Evolutionary conservation across 495 filamentous ascomycete genomes (phyloP).

Genomic region (Talaromyces wortmannii): DNA sequence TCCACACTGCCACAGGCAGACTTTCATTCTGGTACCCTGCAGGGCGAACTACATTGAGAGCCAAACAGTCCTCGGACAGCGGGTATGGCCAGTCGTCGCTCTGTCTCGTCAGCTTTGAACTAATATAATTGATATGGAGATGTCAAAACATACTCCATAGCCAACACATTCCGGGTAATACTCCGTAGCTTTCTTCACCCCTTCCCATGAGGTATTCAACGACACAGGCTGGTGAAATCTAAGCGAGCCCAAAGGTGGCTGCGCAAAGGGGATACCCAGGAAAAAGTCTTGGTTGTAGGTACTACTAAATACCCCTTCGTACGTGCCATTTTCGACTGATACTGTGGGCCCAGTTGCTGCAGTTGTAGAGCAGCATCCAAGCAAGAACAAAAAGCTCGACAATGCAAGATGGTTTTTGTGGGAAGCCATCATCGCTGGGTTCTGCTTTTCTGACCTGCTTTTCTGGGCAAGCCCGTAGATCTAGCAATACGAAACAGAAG

Average conservation of each 20-base stretch:
- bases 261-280: constrained; percentile 49
- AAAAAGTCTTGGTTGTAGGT: constrained; percentile 45
- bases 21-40: constrained; percentile 22
- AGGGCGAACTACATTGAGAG: constrained; percentile 46
- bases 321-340: constrained; percentile 32
- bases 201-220: constrained; percentile 35
- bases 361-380: too few relatives aligned
- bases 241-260: constrained; percentile 37
- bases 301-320: constrained; percentile 27
- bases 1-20: constrained; percentile 62
- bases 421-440: too few relatives aligned
- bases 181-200: constrained; percentile 29
- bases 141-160: constrained; percentile 26
- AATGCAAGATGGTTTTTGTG: too few relatives aligned
- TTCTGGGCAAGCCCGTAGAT: too few relatives aligned
- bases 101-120: neutral
- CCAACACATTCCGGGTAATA: constrained; percentile 46
- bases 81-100: neutral
- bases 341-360: constrained; percentile 3
- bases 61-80: constrained; percentile 46
- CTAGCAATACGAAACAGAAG: too few relatives aligned
- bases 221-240: constrained; percentile 41
- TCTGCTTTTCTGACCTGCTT: too few relatives aligned
- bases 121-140: too few relatives aligned
- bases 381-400: too few relatives aligned